Evolutionary conservation across 805 yeast genomes (phyloP), one percentile per base, ranked within the genome.

Genomic region (Candida vartiovaarae): DNA sequence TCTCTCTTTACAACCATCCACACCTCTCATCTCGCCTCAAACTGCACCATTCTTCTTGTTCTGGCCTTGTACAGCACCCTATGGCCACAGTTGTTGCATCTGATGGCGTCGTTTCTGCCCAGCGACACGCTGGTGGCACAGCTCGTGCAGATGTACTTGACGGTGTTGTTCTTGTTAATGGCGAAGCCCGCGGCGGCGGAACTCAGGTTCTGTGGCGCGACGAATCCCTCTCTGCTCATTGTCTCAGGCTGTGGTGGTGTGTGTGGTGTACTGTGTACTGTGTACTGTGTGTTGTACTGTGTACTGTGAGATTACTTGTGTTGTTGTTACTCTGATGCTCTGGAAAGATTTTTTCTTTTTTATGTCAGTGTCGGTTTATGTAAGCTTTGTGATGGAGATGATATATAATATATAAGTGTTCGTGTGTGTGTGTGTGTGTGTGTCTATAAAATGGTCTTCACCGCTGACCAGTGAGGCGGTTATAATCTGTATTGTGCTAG

Each of bases 21-120:
- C 33, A 11, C 33, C 33, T 6, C 11, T 64, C 60, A 83, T 63
- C 90, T 77, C 29, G 91, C 90, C 65, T 83, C 90, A 61, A 83
- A 84, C 66, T 84, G 90, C 42, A 84, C 95, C 95, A 91, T 87
- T 72, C 98, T 80, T 74, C 90, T 86, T 40, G 98, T 91, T 72
- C 99, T 84, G 49, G 96, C 95, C 72, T 93, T 93, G 72, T 91
- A 87, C 50, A 93, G 72, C 48, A 93, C 97, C 70, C 99, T 84
- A 71, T 93, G 98, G 51, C 99, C 99, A 68, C 99, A 93, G 56
- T 90, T 95, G 68, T 89, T 90, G 71, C 99, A 93, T 71, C 98
- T 85, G 52, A 93, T 95, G 29, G 98, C 95, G 65, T 93, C 99
- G 55, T 85, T 87, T 68, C 91, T 88, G 42, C 88, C 82, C 54